phyloP scores from a whole-genome alignment of 441 rosid genomes.

The Euphorbia celastroides region DNA sequence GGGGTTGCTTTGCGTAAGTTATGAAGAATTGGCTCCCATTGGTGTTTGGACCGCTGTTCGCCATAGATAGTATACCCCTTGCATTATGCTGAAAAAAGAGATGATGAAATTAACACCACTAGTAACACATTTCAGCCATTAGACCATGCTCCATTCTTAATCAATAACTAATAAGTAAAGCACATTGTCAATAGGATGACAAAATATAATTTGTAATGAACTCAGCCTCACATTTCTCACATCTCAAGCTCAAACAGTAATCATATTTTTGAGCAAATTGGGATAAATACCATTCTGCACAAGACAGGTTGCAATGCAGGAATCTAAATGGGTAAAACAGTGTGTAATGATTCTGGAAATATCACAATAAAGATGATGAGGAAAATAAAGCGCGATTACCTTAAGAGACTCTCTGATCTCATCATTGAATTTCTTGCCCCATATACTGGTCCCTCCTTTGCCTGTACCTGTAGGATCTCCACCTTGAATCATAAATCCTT shows the following conservation, averaged over 20 bases:
- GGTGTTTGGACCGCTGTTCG: conserved; percentile 96
- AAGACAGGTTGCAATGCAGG: neutral
- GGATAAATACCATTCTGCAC: neutral
- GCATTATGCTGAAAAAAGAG: conserved; percentile 65
- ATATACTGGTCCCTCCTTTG: conserved; percentile 93
- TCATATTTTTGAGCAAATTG: no score
- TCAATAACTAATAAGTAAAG: no score
- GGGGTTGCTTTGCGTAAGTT: conserved; percentile 83
- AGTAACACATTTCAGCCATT: neutral
- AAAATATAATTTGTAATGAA: neutral
- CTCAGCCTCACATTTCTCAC: conserved; percentile 2
- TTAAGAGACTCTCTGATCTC: conserved; percentile 96
- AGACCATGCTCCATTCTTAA: neutral
- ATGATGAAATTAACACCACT: conserved; percentile 1
- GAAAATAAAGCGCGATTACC: conserved; percentile 34
- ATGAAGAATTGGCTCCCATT: conserved; percentile 98
- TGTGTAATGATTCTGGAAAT: neutral
- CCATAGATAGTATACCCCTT: conserved; percentile 92
- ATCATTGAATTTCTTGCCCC: conserved; percentile 98
- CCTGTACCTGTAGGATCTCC: conserved; percentile 96
- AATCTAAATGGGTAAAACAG: neutral
- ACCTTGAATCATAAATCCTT: conserved; percentile 98
- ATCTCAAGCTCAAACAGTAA: neutral
- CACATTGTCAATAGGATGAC: no score
- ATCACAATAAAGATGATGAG: neutral